Evolutionary conservation across 495 filamentous ascomycete species (phyloP).

Genomic region (Annulohypoxylon stygium): DNA sequence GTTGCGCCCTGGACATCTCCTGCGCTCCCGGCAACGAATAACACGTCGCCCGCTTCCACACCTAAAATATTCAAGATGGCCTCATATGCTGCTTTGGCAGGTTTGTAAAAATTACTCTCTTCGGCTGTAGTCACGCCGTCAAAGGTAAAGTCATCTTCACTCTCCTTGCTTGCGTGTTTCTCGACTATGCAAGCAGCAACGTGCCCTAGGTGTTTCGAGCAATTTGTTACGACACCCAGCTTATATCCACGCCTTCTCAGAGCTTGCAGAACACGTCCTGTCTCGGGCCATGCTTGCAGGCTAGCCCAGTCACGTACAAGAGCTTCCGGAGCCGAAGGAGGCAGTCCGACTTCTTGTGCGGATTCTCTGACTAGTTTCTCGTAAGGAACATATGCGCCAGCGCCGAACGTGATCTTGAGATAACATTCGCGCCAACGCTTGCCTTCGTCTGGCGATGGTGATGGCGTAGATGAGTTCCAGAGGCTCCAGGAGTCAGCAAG

Average conservation of each 20-base stretch:
- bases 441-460: constrained; percentile 26
- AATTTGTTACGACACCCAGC: constrained; percentile 53
- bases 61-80: constrained; percentile 40
- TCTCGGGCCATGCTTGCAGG: constrained; percentile 53
- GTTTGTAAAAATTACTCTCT: constrained; percentile 54
- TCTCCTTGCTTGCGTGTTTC: constrained; percentile 9
- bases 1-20: constrained; percentile 54
- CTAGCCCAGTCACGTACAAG: constrained; percentile 48
- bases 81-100: constrained; percentile 47
- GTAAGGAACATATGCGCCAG: constrained; percentile 50
- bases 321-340: constrained; percentile 37
- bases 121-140: constrained; percentile 53
- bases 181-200: constrained; percentile 39
- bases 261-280: constrained; percentile 26
- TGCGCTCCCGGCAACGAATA: constrained; percentile 55
- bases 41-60: constrained; percentile 45
- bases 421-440: constrained; percentile 49
- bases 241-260: constrained; percentile 44
- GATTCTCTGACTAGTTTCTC: constrained; percentile 49
- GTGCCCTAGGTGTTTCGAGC: constrained; percentile 49
- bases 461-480: constrained; percentile 49
- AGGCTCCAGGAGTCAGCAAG: constrained; percentile 53
- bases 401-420: constrained; percentile 50
- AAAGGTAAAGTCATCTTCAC: constrained; percentile 34
- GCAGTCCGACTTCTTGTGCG: constrained; percentile 47